These are phyloP conservation scores for Solanum neorickii DNA, from an alignment of 257 asterid genomes.

Conservation along the genomic window DNA sequence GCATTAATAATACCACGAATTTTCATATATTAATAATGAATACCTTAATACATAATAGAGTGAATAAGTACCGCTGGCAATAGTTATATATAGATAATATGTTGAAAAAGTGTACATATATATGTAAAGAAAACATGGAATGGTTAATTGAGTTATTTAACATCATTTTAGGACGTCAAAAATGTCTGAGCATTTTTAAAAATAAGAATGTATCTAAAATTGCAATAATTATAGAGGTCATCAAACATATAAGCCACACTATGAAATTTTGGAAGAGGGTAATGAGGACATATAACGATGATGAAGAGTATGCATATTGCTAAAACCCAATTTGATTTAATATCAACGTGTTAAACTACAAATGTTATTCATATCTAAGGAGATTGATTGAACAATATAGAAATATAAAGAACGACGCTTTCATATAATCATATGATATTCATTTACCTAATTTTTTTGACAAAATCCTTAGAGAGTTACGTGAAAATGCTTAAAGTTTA, in stretches of 20 bases:
- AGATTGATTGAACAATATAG: not conserved
- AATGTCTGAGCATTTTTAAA: not conserved
- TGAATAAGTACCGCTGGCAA: not conserved
- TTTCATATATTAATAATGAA: no score
- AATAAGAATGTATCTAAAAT: not conserved
- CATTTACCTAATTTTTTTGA: no score
- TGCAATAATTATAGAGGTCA: not conserved
- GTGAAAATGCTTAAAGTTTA: not conserved
- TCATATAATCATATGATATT: no score
- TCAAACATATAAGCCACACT: not conserved
- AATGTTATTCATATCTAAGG: not conserved
- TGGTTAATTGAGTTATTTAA: not conserved
- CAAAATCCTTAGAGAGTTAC: not conserved
- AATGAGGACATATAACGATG: not conserved
- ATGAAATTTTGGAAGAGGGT: not conserved
- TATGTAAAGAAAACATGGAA: not conserved
- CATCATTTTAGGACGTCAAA: not conserved
- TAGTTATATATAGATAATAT: not conserved
- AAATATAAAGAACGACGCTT: not conserved
- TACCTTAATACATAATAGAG: not conserved
- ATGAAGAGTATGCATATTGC: not conserved
- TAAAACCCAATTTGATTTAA: not conserved
- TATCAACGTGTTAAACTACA: not conserved
- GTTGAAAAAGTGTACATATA: not conserved
- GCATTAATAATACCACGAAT: no score